phyloP scores from a whole-genome alignment of 495 filamentous ascomycete genomes.

The Aspergillus incahuasiensis region DNA sequence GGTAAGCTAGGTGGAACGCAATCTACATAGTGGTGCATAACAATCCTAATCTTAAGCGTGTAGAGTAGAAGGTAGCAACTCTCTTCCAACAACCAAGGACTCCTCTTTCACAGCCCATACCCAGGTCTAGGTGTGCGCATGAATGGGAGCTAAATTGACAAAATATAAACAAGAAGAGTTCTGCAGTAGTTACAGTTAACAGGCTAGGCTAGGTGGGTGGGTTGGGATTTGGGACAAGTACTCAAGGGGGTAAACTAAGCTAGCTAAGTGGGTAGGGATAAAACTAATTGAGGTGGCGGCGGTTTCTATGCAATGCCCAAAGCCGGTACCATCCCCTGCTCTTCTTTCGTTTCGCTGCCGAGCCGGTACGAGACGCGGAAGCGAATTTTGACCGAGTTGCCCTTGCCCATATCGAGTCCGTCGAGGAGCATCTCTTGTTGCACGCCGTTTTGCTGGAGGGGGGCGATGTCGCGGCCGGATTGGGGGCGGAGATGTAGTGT shows the following conservation, averaged over 20 bases:
- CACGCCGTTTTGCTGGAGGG: constrained; percentile 71
- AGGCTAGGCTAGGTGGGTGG: not conserved
- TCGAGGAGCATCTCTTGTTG: constrained; percentile 77
- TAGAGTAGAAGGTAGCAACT: too few species aligned
- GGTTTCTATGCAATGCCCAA: constrained; percentile 65
- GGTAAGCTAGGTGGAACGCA: too few species aligned
- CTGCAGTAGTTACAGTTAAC: not conserved
- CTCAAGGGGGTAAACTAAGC: not conserved
- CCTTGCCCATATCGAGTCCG: constrained; percentile 65
- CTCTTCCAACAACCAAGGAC: not conserved
- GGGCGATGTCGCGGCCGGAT: constrained; percentile 66
- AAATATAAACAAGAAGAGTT: not conserved
- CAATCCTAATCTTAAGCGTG: too few species aligned
- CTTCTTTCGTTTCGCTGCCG: constrained; percentile 58
- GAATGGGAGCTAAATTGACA: not conserved
- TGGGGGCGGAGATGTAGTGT: constrained; percentile 79
- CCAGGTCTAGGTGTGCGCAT: not conserved
- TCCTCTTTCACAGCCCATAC: not conserved
- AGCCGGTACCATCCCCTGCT: constrained; percentile 86
- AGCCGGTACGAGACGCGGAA: constrained; percentile 82
- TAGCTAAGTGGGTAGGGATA: not conserved
- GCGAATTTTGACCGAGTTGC: constrained; percentile 74
- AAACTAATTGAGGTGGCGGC: not conserved
- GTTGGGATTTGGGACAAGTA: not conserved
- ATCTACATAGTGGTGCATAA: too few species aligned